phyloP scores from a whole-genome alignment of 805 yeast species.

The Sugiyamaella chiloensis region DNA sequence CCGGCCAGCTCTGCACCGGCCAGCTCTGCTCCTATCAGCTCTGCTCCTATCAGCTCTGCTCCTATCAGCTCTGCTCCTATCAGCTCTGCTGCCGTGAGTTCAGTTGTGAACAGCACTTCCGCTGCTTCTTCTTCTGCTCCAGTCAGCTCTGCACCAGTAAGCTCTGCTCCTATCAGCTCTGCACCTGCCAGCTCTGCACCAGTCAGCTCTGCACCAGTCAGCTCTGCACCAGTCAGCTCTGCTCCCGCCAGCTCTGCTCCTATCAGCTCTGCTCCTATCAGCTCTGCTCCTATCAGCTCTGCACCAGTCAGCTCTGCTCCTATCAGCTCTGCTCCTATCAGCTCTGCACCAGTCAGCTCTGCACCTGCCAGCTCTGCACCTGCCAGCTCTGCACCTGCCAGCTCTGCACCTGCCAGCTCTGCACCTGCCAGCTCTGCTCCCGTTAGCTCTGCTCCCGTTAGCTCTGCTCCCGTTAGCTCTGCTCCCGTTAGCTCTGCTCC shows the following conservation, averaged over 20 bases:
- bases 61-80: background rate
- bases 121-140: no score
- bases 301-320: background rate
- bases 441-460: no score
- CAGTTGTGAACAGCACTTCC: no score
- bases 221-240: background rate
- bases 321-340: background rate
- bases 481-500: background rate
- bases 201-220: background rate
- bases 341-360: no score
- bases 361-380: background rate
- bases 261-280: background rate
- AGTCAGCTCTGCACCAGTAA: background rate
- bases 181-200: background rate
- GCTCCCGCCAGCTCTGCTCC: background rate
- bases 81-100: background rate
- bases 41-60: no score
- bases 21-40: no score
- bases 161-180: background rate
- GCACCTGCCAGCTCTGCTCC: background rate
- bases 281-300: background rate
- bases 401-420: background rate
- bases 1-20: background rate
- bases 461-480: background rate
- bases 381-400: background rate